Evolutionary conservation across 2,329 filamentous ascomycete genomes (phyloP).

Genomic region (Aureobasidium zeae): DNA sequence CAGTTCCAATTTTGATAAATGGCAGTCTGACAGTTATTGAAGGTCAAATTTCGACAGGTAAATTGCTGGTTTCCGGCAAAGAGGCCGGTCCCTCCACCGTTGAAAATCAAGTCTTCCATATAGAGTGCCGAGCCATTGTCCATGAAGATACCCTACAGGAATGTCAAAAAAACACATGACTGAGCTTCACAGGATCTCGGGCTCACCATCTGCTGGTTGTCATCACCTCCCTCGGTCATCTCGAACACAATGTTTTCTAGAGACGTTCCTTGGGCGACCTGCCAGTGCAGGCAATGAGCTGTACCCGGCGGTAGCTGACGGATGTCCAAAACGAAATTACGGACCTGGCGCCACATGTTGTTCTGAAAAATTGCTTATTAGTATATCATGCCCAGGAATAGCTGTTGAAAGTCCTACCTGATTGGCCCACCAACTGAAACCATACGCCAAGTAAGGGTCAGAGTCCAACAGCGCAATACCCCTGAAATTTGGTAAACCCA

Average conservation of each 20-base stretch:
- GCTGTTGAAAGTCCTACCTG: background rate
- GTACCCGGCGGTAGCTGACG: slow-evolving; percentile 21
- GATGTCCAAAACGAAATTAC: slow-evolving; percentile 49
- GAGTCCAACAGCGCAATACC: slow-evolving; percentile 28
- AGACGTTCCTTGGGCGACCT: slow-evolving; percentile 54
- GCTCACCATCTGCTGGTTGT: slow-evolving; percentile 17
- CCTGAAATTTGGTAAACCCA: slow-evolving; percentile 24
- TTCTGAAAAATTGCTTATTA: slow-evolving; percentile 23
- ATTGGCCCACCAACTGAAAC: slow-evolving; percentile 27
- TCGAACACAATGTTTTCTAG: slow-evolving; percentile 51
- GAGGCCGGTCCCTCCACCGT: slow-evolving; percentile 67
- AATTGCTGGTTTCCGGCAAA: slow-evolving; percentile 85
- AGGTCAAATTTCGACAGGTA: slow-evolving; percentile 71
- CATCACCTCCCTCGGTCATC: slow-evolving; percentile 29
- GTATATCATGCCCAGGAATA: background rate
- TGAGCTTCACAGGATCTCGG: background rate
- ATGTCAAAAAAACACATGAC: background rate
- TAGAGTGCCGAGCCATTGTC: slow-evolving; percentile 62
- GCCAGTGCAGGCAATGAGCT: slow-evolving; percentile 54
- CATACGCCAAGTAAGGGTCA: slow-evolving; percentile 27
- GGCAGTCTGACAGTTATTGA: slow-evolving; percentile 73
- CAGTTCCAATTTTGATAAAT: slow-evolving; percentile 91
- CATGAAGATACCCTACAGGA: slow-evolving; percentile 48
- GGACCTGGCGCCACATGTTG: slow-evolving; percentile 49
- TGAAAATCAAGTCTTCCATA: slow-evolving; percentile 75